Conservation (phyloP, 768 basidiomycete genomes). For the Candolleomyces eurysporus region DNA sequence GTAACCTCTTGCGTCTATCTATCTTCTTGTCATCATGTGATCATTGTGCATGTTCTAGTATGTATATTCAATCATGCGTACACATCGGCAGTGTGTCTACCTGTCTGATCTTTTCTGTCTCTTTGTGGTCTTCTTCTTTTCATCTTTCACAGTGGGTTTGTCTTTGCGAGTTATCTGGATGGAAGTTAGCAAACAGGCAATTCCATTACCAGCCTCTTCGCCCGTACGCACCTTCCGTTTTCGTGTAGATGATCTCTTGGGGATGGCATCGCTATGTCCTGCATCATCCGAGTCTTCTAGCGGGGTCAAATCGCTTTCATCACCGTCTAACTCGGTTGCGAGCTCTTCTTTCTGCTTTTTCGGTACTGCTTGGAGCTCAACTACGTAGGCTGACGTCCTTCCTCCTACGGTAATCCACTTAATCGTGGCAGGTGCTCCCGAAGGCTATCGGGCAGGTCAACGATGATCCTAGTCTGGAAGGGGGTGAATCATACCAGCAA, state of each 20-base stretch:
- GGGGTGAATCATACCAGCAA: conserved; percentile 37
- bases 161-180: no score
- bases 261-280: no score
- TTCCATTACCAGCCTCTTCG: no score
- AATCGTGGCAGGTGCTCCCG: conserved; percentile 68
- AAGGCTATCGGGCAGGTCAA: conserved; percentile 43
- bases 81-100: no score
- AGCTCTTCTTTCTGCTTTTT: neutral
- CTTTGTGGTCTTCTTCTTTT: no score
- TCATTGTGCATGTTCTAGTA: no score
- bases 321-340: neutral
- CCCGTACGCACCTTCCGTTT: no score
- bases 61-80: no score
- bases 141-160: no score
- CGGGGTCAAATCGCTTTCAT: conserved; percentile 3
- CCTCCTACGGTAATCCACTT: conserved; percentile 76
- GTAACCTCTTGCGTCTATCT: neutral
- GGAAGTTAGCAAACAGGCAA: no score
- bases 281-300: neutral
- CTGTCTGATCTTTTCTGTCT: no score
- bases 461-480: neutral
- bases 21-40: neutral
- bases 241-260: no score
- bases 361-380: conserved; percentile 52
- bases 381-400: conserved; percentile 71